These are phyloP conservation scores for Blumeria graminis DNA, from an alignment of 2,329 filamentous ascomycete genomes.

Conservation along the genomic window DNA sequence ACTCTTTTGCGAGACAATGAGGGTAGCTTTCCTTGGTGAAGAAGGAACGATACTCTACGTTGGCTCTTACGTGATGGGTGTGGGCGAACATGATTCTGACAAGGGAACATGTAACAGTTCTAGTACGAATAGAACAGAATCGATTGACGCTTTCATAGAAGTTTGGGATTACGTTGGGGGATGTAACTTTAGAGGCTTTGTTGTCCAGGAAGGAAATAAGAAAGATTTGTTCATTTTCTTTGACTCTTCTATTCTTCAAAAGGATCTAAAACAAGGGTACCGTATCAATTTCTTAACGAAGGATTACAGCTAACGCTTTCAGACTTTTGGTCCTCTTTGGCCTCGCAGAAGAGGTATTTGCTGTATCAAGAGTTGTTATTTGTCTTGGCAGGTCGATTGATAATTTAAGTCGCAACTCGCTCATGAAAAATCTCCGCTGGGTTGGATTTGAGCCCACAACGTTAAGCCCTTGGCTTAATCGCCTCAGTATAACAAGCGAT, in stretches of 20 bases:
- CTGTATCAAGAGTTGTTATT: slow-evolving; percentile 53
- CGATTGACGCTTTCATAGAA: slow-evolving; percentile 15
- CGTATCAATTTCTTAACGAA: slow-evolving; percentile 16
- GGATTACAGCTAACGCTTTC: slow-evolving; percentile 13
- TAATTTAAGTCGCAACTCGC: slow-evolving; percentile 33
- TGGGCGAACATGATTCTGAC: slow-evolving; percentile 20
- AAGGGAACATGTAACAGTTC: slow-evolving; percentile 23
- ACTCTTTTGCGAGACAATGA: slow-evolving; percentile 96
- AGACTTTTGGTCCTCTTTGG: slow-evolving; percentile 81
- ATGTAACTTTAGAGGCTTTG: slow-evolving; percentile 66
- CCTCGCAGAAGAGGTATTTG: slow-evolving; percentile 53
- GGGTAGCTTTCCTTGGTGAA: slow-evolving; percentile 87
- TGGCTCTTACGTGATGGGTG: slow-evolving; percentile 60
- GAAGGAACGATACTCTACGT: slow-evolving; percentile 48
- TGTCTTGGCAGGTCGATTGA: slow-evolving; percentile 53
- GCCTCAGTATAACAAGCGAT: slow-evolving; percentile 42
- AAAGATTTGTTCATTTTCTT: slow-evolving; percentile 77
- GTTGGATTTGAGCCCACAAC: slow-evolving; percentile 73
- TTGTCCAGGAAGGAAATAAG: slow-evolving; percentile 43
- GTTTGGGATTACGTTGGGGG: slow-evolving; percentile 53
- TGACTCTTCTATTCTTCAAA: slow-evolving; percentile 43
- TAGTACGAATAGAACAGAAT: slow-evolving; percentile 8
- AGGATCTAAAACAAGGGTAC: slow-evolving; percentile 72
- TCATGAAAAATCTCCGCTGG: slow-evolving; percentile 73
- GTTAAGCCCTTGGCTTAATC: slow-evolving; percentile 48